phyloP scores from a whole-genome alignment of 306 rosid species.

The Oxytropis ochrocephala region DNA sequence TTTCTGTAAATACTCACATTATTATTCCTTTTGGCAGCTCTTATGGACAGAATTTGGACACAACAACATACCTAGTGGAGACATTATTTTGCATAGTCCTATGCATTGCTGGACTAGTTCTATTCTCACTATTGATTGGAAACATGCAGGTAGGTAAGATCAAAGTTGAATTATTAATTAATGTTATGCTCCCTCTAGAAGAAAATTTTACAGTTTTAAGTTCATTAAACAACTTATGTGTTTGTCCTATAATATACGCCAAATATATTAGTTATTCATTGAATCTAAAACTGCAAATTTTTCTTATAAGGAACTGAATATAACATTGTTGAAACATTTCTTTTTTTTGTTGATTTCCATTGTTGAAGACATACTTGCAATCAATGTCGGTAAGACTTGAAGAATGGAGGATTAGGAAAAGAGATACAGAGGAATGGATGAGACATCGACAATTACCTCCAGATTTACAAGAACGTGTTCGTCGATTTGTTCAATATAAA shows the following conservation, averaged over 20 bases:
- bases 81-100: slow-evolving; percentile 56
- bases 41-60: slow-evolving; percentile 67
- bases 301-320: too few species aligned
- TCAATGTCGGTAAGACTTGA: slow-evolving; percentile 74
- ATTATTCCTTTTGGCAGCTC: slow-evolving; percentile 40
- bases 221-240: too few species aligned
- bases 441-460: slow-evolving; percentile 82
- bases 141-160: slow-evolving; percentile 66
- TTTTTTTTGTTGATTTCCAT: not conserved
- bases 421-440: slow-evolving; percentile 95
- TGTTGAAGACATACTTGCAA: slow-evolving; percentile 62
- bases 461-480: slow-evolving; percentile 69
- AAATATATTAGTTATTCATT: too few species aligned
- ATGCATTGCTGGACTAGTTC: slow-evolving; percentile 60
- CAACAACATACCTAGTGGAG: slow-evolving; percentile 63
- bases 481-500: slow-evolving; percentile 69
- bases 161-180: too few species aligned
- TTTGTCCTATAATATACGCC: too few species aligned
- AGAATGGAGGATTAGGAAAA: slow-evolving; percentile 81
- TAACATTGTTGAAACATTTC: too few species aligned
- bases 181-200: too few species aligned
- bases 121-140: slow-evolving; percentile 74
- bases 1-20: too few species aligned
- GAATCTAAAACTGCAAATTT: too few species aligned
- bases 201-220: too few species aligned